phyloP scores from a whole-genome alignment of 352 stramenopile species.

The Poterioochromonas sp. region DNA sequence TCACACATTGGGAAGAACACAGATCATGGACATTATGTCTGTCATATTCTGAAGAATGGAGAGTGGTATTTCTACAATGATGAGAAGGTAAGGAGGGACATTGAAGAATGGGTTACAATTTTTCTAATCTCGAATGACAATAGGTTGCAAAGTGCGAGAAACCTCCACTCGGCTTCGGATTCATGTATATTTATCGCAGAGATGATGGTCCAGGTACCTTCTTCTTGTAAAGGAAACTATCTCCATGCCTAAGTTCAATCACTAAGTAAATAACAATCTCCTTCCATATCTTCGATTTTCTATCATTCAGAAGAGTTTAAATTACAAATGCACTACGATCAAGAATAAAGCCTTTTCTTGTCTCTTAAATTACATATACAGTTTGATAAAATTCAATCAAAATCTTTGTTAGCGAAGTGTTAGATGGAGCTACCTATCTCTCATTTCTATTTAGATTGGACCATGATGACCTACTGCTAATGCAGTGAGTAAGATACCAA shows the following conservation, averaged over 20 bases:
- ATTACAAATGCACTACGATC: too few species aligned
- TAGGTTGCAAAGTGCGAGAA: slow-evolving; percentile 69
- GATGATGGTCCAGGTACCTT: slow-evolving; percentile 15
- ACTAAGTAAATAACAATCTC: too few species aligned
- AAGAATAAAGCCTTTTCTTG: too few species aligned
- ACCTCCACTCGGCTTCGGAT: slow-evolving; percentile 82
- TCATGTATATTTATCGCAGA: slow-evolving; percentile 84
- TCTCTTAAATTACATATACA: too few species aligned
- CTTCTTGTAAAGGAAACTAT: neutral
- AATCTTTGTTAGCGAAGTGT: too few species aligned
- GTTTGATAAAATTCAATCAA: too few species aligned
- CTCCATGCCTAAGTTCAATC: too few species aligned
- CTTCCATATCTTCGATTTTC: too few species aligned
- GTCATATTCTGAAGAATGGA: slow-evolving; percentile 89
- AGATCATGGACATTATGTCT: slow-evolving; percentile 92
- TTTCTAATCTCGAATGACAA: neutral
- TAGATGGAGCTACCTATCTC: too few species aligned
- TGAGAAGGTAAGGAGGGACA: slow-evolving; percentile 71
- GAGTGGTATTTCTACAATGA: slow-evolving; percentile 99
- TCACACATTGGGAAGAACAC: slow-evolving; percentile 97
- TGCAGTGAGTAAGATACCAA: slow-evolving; percentile 65
- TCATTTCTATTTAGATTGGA: slow-evolving; percentile 41
- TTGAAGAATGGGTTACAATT: neutral
- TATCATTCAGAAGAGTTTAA: too few species aligned
- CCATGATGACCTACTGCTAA: slow-evolving; percentile 63